Percentiles rank a stretch among this genome's conserved stretches.
Evolutionary conservation across 345 rosid species (phyloP).

Genomic region (Erodium maritimum): DNA sequence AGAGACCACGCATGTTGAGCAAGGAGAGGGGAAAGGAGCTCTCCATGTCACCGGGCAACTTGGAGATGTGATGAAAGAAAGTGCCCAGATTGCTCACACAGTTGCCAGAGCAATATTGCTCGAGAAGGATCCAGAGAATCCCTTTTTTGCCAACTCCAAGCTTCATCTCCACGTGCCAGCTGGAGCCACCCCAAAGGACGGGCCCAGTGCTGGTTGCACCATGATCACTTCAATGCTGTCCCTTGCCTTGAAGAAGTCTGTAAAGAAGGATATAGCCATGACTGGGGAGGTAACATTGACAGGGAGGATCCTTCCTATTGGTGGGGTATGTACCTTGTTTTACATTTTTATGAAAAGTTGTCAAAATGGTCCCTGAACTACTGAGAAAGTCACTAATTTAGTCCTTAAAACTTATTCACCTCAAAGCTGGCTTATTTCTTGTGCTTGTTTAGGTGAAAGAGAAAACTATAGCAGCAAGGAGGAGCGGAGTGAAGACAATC

Average conservation of each 20-base stretch:
- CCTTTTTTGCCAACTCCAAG: conserved; percentile 67
- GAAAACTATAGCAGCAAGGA: conserved; percentile 85
- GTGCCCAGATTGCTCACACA: conserved; percentile 90
- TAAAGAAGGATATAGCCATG: conserved; percentile 83
- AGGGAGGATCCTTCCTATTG: conserved; percentile 90
- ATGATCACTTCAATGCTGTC: conserved; percentile 98
- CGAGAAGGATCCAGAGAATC: conserved; percentile 55
- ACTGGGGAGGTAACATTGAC: conserved; percentile 92
- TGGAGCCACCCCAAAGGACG: conserved; percentile 96
- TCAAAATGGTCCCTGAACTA: too few species aligned
- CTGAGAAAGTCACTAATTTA: too few species aligned
- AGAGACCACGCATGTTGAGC: conserved; percentile 76
- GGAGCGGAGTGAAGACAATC: conserved; percentile 75
- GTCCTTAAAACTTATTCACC: too few species aligned
- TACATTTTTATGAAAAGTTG: background rate
- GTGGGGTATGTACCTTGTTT: conserved; percentile 60
- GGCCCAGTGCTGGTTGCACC: conserved; percentile 99
- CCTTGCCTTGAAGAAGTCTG: conserved; percentile 66
- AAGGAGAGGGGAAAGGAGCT: conserved; percentile 86
- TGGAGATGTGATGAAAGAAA: conserved; percentile 99
- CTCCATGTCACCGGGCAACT: conserved; percentile 81
- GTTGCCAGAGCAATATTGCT: conserved; percentile 65
- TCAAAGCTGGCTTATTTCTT: too few species aligned
- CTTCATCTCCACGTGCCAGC: conserved; percentile 99
- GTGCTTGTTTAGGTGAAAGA: conserved; percentile 99